Evolutionary conservation across 2,329 filamentous ascomycete species (phyloP).

Genomic region (Diaporthe amygdali): DNA sequence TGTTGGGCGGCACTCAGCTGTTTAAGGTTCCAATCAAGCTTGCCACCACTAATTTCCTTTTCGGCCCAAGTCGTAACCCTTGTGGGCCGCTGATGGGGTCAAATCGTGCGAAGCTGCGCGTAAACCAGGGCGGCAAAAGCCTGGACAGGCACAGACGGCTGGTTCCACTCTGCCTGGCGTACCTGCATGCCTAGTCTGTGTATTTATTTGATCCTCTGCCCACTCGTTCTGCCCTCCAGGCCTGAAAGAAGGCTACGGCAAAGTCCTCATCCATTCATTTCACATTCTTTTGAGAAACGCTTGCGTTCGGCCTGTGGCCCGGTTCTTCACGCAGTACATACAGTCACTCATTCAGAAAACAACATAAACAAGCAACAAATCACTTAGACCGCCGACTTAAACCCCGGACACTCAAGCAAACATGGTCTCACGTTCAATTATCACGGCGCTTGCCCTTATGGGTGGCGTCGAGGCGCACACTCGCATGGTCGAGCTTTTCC

Average conservation of each 20-base stretch:
- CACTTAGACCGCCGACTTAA: neutral
- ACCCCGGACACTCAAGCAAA: neutral
- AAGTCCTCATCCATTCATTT: slow-evolving; percentile 6
- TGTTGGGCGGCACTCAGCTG: neutral
- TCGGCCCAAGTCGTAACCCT: neutral
- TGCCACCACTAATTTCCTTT: slow-evolving; percentile 14
- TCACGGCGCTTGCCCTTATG: slow-evolving; percentile 7
- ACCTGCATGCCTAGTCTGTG: slow-evolving; percentile 11
- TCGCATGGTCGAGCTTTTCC: slow-evolving; percentile 15
- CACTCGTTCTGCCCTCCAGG: neutral
- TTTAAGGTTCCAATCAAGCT: slow-evolving; percentile 13
- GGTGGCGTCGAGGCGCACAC: slow-evolving; percentile 6
- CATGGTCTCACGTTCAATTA: slow-evolving; percentile 9
- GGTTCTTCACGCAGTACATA: slow-evolving; percentile 3
- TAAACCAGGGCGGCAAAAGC: slow-evolving; percentile 8
- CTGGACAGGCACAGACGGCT: neutral
- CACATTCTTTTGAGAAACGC: neutral
- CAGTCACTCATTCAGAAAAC: slow-evolving; percentile 1
- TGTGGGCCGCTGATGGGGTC: neutral
- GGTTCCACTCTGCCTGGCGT: neutral
- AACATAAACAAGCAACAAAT: neutral
- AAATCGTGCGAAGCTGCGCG: neutral
- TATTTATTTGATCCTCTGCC: neutral
- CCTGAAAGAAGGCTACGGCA: neutral
- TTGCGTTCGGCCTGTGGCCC: slow-evolving; percentile 15